Percentiles rank a stretch among this genome's conserved stretches.
Evolutionary conservation across 2,329 filamentous ascomycete genomes (phyloP).

Genomic region (Lecanicillium sp.): DNA sequence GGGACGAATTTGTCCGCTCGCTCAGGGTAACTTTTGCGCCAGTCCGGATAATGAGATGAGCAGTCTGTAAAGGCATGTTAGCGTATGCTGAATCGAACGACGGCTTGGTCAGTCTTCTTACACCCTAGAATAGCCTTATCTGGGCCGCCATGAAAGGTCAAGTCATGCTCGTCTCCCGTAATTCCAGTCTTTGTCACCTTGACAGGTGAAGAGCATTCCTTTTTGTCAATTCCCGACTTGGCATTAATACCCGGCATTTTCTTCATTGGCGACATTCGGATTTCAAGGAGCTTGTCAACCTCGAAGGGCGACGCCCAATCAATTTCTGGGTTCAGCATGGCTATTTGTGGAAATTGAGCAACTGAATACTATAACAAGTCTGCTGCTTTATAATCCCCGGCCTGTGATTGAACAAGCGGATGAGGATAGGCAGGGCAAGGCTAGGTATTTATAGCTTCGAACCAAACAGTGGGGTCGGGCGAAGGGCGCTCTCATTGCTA

Average conservation of each 20-base stretch:
- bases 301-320: slow-evolving; percentile 34
- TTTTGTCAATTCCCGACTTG: slow-evolving; percentile 50
- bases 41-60: slow-evolving; percentile 47
- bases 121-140: slow-evolving; percentile 57
- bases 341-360: neutral
- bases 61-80: slow-evolving; percentile 37
- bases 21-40: slow-evolving; percentile 43
- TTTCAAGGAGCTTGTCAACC: slow-evolving; percentile 43
- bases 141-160: slow-evolving; percentile 49
- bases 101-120: slow-evolving; percentile 22
- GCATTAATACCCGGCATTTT: slow-evolving; percentile 41
- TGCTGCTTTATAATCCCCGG: neutral
- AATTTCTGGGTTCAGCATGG: slow-evolving; percentile 14
- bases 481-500: no score
- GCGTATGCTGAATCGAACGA: neutral
- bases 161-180: slow-evolving; percentile 53
- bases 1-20: slow-evolving; percentile 42
- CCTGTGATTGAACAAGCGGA: no score
- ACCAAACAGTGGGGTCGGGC: no score
- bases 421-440: no score
- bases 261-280: slow-evolving; percentile 50
- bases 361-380: neutral
- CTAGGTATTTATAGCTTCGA: no score
- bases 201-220: slow-evolving; percentile 31
- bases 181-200: slow-evolving; percentile 41